A percentile compares a stretch with the other conserved stretches of the same genome.
phyloP scores from a whole-genome alignment of 2,329 filamentous ascomycete species.

The Aspergillus eucalypticola region DNA sequence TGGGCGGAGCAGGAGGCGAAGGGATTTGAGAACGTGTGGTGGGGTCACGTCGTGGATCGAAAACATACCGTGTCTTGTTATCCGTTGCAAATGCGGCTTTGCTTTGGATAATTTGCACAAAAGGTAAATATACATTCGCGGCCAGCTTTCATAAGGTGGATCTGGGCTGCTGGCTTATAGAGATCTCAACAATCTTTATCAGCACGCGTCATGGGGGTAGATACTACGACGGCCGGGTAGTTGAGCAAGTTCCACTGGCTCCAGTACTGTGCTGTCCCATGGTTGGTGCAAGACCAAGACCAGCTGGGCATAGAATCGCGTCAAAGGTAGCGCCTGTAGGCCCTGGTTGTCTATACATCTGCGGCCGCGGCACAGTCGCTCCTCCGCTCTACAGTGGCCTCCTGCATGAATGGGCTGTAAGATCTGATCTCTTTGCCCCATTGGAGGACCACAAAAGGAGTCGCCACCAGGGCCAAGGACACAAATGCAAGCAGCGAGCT shows the following conservation, averaged over 20 bases:
- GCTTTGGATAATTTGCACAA: neutral
- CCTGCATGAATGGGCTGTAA: constrained; percentile 24
- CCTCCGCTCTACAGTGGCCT: constrained; percentile 8
- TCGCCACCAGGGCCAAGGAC: constrained; percentile 33
- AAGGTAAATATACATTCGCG: too few relatives aligned
- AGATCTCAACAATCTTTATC: too few relatives aligned
- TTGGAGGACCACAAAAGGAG: constrained; percentile 38
- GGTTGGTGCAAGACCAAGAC: too few relatives aligned
- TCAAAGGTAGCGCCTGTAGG: too few relatives aligned
- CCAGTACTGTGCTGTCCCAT: too few relatives aligned
- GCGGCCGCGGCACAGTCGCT: neutral
- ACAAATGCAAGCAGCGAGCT: constrained; percentile 43
- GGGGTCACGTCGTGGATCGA: constrained; percentile 3
- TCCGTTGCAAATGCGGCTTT: constrained; percentile 3
- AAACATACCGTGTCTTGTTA: neutral
- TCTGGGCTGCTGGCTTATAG: too few relatives aligned
- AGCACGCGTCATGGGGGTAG: too few relatives aligned
- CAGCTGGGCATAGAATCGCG: too few relatives aligned
- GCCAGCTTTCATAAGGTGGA: too few relatives aligned
- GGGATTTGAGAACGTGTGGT: constrained; percentile 8
- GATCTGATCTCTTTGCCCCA: constrained; percentile 38
- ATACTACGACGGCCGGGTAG: too few relatives aligned
- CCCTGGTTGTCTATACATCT: too few relatives aligned
- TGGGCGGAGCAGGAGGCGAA: constrained; percentile 2
- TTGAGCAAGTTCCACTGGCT: too few relatives aligned